phyloP scores from a whole-genome alignment of 495 filamentous ascomycete species.

The Aspergillus leporis region DNA sequence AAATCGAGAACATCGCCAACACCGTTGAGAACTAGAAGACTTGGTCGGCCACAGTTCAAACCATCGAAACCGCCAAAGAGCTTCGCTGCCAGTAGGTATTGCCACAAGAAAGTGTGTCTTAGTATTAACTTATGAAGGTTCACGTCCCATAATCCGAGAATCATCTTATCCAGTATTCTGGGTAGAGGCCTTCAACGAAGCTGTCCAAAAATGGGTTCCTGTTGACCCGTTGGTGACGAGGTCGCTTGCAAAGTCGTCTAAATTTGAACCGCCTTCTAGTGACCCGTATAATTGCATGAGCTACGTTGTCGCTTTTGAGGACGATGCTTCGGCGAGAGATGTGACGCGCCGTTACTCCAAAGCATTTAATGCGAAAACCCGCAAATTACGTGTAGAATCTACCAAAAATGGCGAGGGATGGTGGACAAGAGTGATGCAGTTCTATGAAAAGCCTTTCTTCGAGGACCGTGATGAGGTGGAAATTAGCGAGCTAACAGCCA shows the following conservation, averaged over 20 bases:
- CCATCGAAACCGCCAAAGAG: conserved; percentile 22
- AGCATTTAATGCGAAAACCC: conserved; percentile 85
- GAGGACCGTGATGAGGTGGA: conserved; percentile 81
- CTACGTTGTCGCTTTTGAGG: conserved; percentile 87
- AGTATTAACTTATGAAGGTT: conserved; percentile 18
- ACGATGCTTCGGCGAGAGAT: conserved; percentile 71
- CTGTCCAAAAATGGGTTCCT: conserved; percentile 85
- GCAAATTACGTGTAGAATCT: conserved; percentile 70
- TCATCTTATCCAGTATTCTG: conserved; percentile 84
- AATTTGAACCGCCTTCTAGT: conserved; percentile 77
- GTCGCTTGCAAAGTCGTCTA: conserved; percentile 69
- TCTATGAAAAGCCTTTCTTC: conserved; percentile 56
- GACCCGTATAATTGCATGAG: conserved; percentile 71
- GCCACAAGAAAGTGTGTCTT: not conserved
- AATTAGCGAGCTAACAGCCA: conserved; percentile 67
- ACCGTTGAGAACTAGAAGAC: conserved; percentile 30
- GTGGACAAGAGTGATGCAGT: conserved; percentile 63
- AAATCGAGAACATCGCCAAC: conserved; percentile 17
- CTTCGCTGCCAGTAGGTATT: conserved; percentile 8
- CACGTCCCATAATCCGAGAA: conserved; percentile 26
- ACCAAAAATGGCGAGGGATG: conserved; percentile 67
- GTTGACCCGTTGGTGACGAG: conserved; percentile 82
- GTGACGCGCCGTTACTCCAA: conserved; percentile 79
- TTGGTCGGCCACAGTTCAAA: conserved; percentile 47
- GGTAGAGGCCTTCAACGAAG: conserved; percentile 86